phyloP scores from a whole-genome alignment of 164 flowering plant species.

The Aristolochia fimbriata region DNA sequence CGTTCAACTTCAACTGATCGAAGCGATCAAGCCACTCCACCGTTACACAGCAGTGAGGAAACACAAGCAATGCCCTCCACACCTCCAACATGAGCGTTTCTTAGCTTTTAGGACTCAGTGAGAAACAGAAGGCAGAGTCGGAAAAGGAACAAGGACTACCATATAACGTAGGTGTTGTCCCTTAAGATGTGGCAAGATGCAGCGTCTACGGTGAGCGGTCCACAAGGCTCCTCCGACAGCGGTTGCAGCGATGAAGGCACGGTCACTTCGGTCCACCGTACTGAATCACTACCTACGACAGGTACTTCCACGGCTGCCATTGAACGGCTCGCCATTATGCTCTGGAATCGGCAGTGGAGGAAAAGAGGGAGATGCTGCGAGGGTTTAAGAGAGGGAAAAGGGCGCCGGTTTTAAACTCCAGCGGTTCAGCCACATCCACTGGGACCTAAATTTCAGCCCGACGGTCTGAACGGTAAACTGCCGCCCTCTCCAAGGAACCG shows the following conservation, averaged over 20 bases:
- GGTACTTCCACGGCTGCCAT: constrained; percentile 61
- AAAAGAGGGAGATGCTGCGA: no score
- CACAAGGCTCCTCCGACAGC: constrained; percentile 10
- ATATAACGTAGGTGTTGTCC: constrained; percentile 39
- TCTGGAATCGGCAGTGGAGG: no score
- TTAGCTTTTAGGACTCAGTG: neutral
- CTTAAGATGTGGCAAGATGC: constrained; percentile 38
- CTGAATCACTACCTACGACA: constrained; percentile 35
- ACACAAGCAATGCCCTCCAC: no score
- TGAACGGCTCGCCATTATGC: constrained; percentile 14
- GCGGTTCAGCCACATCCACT: no score
- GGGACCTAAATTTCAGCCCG: no score
- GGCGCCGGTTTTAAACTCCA: no score
- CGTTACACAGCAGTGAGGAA: no score
- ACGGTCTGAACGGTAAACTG: no score
- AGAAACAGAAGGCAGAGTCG: neutral
- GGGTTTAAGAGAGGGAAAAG: no score
- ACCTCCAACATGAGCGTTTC: no score
- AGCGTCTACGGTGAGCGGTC: constrained; percentile 28
- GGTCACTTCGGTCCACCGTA: constrained; percentile 42
- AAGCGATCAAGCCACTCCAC: neutral
- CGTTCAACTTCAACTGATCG: neutral
- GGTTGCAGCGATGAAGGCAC: constrained; percentile 28
- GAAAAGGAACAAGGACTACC: constrained; percentile 21
- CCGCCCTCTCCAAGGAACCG: no score